phyloP scores from a whole-genome alignment of 768 basidiomycete genomes.

The Phylloporus arenicola region DNA sequence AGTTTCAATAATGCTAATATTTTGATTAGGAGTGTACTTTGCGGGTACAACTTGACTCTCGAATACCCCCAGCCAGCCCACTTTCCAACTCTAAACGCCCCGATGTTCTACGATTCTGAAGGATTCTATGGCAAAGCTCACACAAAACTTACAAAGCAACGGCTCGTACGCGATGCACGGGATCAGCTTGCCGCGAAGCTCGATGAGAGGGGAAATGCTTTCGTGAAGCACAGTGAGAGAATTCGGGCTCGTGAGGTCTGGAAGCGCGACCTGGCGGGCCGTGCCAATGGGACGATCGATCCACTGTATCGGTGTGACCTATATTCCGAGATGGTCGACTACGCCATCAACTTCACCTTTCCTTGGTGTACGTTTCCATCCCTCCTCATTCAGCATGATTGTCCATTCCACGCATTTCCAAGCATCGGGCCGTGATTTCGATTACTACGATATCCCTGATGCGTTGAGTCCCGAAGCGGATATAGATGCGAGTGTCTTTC shows the following conservation, averaged over 20 bases:
- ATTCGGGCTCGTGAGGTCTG: constrained; percentile 18
- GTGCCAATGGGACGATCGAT: constrained; percentile 54
- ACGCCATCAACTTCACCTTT: constrained; percentile 64
- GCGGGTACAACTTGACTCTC: constrained; percentile 61
- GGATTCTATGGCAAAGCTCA: constrained; percentile 2
- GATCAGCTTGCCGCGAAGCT: constrained; percentile 5
- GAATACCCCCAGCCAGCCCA: constrained; percentile 59
- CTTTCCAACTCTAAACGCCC: constrained; percentile 35
- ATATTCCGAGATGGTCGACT: constrained; percentile 59
- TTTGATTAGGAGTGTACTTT: constrained; percentile 46
- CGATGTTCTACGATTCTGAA: background rate
- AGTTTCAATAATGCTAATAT: background rate
- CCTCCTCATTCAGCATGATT: background rate
- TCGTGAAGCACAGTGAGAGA: constrained; percentile 18
- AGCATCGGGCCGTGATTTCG: constrained; percentile 6
- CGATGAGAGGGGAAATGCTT: constrained; percentile 12
- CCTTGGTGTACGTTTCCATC: constrained; percentile 43
- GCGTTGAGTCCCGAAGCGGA: constrained; percentile 39
- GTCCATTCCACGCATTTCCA: background rate
- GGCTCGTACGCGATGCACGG: constrained; percentile 9
- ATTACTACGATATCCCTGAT: constrained; percentile 4
- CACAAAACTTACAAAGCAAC: constrained; percentile 6
- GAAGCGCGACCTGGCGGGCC: constrained; percentile 46
- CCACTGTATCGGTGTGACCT: constrained; percentile 59
- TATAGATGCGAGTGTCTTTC: constrained; percentile 47